A percentile compares a stretch with the other conserved stretches of the same genome.
These are phyloP conservation scores for Sarocladium brachiariae DNA, from an alignment of 2,329 filamentous ascomycete genomes.

Conservation along the genomic window DNA sequence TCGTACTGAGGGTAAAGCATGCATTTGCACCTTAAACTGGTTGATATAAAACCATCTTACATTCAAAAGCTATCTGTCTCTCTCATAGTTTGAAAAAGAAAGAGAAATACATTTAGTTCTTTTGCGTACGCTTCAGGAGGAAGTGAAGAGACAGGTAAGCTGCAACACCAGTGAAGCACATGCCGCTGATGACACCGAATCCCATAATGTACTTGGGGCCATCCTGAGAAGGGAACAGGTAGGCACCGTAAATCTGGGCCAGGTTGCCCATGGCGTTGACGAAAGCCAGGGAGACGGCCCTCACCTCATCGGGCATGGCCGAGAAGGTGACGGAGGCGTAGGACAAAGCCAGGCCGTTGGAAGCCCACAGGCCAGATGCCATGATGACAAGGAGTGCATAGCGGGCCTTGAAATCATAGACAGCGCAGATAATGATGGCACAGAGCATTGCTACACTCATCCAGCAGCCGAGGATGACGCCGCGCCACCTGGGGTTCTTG, in stretches of 20 bases:
- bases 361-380: constrained; percentile 47
- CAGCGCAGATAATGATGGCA: constrained; percentile 35
- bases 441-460: constrained; percentile 33
- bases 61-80: too few relatives aligned
- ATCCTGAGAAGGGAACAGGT: constrained; percentile 42
- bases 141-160: constrained; percentile 12
- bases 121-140: background rate
- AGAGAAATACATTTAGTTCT: too few relatives aligned
- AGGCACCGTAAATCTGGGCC: constrained; percentile 48
- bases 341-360: constrained; percentile 43
- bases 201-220: constrained; percentile 42
- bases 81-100: too few relatives aligned
- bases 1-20: too few relatives aligned
- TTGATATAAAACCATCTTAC: too few relatives aligned
- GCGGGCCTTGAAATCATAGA: constrained; percentile 44
- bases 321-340: constrained; percentile 46
- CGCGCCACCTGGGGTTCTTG: constrained; percentile 34
- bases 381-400: constrained; percentile 48
- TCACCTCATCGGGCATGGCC: constrained; percentile 38
- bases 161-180: constrained; percentile 17
- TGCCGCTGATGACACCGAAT: constrained; percentile 25
- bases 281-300: constrained; percentile 40
- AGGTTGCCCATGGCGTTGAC: constrained; percentile 50
- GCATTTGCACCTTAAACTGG: too few relatives aligned
- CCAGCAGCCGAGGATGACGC: constrained; percentile 41